Evolutionary conservation across 148 eudicot genomes (phyloP).

Genomic region (Nepenthes gracilis): DNA sequence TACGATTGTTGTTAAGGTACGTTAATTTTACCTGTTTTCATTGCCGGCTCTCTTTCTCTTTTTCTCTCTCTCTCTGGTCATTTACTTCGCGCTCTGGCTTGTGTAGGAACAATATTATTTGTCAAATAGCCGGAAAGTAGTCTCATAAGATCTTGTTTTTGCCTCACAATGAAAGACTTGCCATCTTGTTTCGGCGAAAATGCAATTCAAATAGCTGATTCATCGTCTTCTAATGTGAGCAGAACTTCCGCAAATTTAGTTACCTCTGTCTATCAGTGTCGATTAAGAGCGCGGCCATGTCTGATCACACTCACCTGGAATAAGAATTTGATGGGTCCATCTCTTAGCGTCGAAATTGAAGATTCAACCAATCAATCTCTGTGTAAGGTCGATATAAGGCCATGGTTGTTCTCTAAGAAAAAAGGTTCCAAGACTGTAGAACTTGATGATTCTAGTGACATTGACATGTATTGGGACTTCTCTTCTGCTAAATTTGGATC

Average conservation of each 20-base stretch:
- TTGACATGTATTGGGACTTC: constrained; percentile 54
- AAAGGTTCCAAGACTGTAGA: constrained; percentile 46
- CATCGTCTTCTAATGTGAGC: constrained; percentile 39
- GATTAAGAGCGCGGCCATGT: constrained; percentile 36
- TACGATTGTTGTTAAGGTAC: too few species aligned
- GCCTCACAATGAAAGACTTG: constrained; percentile 39
- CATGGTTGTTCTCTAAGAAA: constrained; percentile 57
- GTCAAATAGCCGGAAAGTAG: constrained; percentile 17
- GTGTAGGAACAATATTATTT: constrained; percentile 22
- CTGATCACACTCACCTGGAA: constrained; percentile 43
- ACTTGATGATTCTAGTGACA: constrained; percentile 26
- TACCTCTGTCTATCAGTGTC: constrained; percentile 44
- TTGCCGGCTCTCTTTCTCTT: too few species aligned
- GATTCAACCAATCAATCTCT: constrained; percentile 37
- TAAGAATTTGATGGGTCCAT: constrained; percentile 59
- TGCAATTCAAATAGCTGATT: constrained; percentile 56
- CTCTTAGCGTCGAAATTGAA: constrained; percentile 47
- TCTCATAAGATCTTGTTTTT: background rate
- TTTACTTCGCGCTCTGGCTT: constrained; percentile 4
- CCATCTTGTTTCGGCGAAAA: constrained; percentile 58
- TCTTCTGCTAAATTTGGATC: constrained; percentile 53
- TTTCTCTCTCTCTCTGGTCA: constrained; percentile 7
- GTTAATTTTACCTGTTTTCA: too few species aligned
- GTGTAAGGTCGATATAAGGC: constrained; percentile 51
- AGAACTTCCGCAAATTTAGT: constrained; percentile 46